These are phyloP conservation scores for Kazachstania viticola DNA, from an alignment of 805 yeast species.

Conservation along the genomic window DNA sequence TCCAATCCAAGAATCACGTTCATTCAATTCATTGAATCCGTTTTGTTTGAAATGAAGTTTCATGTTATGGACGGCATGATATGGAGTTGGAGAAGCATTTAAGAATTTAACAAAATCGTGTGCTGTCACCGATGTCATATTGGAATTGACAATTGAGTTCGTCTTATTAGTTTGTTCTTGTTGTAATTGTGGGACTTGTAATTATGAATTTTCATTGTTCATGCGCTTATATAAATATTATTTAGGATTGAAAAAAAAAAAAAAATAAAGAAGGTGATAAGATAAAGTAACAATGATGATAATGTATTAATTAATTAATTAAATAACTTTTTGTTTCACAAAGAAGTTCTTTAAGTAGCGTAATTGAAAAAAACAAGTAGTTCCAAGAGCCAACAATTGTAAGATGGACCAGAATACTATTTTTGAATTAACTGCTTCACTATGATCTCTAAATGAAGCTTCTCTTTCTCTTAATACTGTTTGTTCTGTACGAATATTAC, in stretches of 20 bases:
- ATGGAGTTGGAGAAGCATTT: slow-evolving; percentile 84
- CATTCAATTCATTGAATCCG: slow-evolving; percentile 69
- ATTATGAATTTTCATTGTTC: neutral
- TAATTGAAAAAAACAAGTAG: slow-evolving; percentile 67
- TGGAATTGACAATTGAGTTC: slow-evolving; percentile 14
- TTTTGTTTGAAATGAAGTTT: slow-evolving; percentile 40
- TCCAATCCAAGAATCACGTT: slow-evolving; percentile 60
- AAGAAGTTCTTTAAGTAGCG: slow-evolving; percentile 70
- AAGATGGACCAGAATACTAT: slow-evolving; percentile 65
- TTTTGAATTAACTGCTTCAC: slow-evolving; percentile 63
- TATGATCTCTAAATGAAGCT: slow-evolving; percentile 61
- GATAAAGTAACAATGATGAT: neutral
- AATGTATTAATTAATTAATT: slow-evolving; percentile 6
- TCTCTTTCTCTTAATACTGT: slow-evolving; percentile 54
- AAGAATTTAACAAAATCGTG: slow-evolving; percentile 71
- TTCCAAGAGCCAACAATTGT: slow-evolving; percentile 56
- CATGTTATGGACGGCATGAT: slow-evolving; percentile 72
- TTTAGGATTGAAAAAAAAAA: neutral
- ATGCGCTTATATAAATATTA: too few relatives aligned
- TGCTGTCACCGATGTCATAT: too few relatives aligned
- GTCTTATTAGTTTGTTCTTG: slow-evolving; percentile 1
- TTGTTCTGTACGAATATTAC: slow-evolving; percentile 55
- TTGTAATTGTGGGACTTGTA: neutral
- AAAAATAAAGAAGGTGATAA: too few relatives aligned
- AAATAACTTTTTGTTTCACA: slow-evolving; percentile 77